A percentile compares a stretch with the other conserved stretches of the same genome.
Evolutionary conservation across 192 early-diverging fungal genomes (phyloP).

Genomic region (Podila epicladia): DNA sequence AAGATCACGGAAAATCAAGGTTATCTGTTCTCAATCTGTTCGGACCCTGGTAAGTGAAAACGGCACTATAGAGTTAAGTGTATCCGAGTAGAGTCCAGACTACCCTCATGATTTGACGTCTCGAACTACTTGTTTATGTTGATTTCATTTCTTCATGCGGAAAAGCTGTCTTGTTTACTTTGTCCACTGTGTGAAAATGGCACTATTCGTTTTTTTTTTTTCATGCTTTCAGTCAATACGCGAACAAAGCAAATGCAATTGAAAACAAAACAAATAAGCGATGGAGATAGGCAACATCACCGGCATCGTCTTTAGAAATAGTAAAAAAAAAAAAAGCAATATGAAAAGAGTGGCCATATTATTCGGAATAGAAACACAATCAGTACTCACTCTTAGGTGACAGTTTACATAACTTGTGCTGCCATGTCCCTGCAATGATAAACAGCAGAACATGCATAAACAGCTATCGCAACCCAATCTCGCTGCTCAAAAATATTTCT

Average conservation of each 20-base stretch:
- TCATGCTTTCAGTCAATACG: too few species aligned
- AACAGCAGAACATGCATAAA: too few species aligned
- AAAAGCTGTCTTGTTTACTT: too few species aligned
- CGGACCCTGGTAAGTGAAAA: too few species aligned
- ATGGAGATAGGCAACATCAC: background rate
- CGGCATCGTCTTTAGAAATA: background rate
- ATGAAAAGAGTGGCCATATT: too few species aligned
- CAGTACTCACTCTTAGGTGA: background rate
- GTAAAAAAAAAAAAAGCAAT: background rate
- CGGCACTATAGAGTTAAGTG: background rate
- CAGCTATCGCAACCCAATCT: background rate
- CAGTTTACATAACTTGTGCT: background rate
- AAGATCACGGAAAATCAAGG: background rate
- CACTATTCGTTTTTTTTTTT: too few species aligned
- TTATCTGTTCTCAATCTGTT: background rate
- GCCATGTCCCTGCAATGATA: background rate
- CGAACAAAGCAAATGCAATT: background rate
- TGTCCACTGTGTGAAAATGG: too few species aligned
- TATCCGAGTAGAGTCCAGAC: background rate
- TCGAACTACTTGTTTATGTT: too few species aligned
- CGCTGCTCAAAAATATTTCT: background rate
- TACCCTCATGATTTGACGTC: background rate
- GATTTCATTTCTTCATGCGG: too few species aligned
- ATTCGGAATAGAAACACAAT: too few species aligned
- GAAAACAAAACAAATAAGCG: background rate